Conservation (phyloP, 2,329 filamentous ascomycete species). For the Penicillium sp. region DNA sequence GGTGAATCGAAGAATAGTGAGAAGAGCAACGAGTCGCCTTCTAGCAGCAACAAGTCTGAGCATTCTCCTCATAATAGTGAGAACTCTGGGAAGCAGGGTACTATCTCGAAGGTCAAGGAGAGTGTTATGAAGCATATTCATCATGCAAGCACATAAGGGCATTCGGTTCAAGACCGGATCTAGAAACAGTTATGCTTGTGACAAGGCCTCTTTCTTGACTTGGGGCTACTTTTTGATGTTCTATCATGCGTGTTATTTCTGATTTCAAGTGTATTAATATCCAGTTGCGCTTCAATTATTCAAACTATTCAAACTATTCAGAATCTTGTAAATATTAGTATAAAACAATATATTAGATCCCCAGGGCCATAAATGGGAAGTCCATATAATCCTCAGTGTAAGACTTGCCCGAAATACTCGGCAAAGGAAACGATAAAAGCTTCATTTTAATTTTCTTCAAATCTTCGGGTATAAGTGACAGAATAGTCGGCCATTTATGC, state of each 20-base stretch:
- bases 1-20: constrained; percentile 6
- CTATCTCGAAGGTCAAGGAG: constrained; percentile 24
- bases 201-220: background rate
- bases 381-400: too few species aligned
- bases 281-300: background rate
- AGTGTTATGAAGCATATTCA: constrained; percentile 19
- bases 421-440: too few species aligned
- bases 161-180: background rate
- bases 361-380: background rate
- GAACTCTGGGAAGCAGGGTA: constrained; percentile 15
- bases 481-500: too few species aligned
- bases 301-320: too few species aligned
- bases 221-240: background rate
- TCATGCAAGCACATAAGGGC: constrained; percentile 6
- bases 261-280: constrained; percentile 7
- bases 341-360: background rate
- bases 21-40: background rate
- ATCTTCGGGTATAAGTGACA: too few species aligned
- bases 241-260: background rate
- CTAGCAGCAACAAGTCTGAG: background rate
- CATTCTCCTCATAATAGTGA: background rate
- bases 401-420: too few species aligned
- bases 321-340: background rate
- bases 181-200: background rate
- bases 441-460: too few species aligned